phyloP scores from a whole-genome alignment of 73 alveolate species.

The Strombidium stylifer region DNA sequence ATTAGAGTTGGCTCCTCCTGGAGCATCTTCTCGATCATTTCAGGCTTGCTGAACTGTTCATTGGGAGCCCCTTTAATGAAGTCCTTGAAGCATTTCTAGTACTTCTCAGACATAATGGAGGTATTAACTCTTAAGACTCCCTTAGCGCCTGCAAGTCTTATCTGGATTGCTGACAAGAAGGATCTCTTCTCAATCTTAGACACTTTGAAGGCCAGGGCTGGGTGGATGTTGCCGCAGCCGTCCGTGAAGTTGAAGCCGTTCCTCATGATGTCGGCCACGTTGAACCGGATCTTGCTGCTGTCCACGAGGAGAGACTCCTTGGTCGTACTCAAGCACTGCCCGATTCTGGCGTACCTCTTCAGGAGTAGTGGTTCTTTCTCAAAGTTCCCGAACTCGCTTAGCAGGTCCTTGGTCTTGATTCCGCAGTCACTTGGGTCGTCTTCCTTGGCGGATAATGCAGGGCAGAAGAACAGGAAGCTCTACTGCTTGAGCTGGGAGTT shows the following conservation, averaged over 20 bases:
- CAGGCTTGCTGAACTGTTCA: no score
- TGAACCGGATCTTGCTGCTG: not conserved
- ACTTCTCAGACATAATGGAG: no score
- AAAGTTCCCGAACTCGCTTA: constrained; percentile 67
- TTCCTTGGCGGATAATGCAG: not conserved
- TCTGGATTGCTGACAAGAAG: constrained; percentile 58
- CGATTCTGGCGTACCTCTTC: constrained; percentile 72
- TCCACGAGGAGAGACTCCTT: constrained; percentile 7
- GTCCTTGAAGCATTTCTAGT: no score
- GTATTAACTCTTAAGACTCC: constrained; percentile 69
- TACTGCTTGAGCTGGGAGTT: constrained; percentile 33
- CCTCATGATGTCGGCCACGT: constrained; percentile 45
- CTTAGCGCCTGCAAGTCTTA: constrained; percentile 68
- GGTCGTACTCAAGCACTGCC: constrained; percentile 68
- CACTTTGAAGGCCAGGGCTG: constrained; percentile 23
- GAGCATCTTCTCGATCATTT: no score
- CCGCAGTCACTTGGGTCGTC: no score
- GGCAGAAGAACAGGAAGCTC: constrained; percentile 16
- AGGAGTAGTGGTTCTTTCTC: constrained; percentile 45
- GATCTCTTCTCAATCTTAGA: constrained; percentile 16
- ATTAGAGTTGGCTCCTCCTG: constrained; percentile 10
- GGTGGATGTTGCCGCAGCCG: constrained; percentile 60
- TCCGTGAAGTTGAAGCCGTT: constrained; percentile 58
- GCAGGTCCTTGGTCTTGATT: constrained; percentile 6
- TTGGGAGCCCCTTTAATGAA: no score